phyloP scores from a whole-genome alignment of 177 flowering plant genomes.

The Vitis hybrid region DNA sequence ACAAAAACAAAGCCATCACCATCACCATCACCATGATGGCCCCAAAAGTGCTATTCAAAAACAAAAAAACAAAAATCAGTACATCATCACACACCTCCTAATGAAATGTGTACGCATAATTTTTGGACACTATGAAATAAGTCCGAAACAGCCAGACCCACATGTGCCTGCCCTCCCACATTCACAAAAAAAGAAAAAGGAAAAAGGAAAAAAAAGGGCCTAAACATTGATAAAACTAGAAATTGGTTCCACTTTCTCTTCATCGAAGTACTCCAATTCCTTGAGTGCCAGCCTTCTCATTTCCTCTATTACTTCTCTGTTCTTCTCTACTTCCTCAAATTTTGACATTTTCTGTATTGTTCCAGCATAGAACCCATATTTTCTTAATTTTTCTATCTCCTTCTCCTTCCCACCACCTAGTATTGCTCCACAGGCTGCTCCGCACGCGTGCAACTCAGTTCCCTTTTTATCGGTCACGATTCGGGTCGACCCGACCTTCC shows the following conservation, averaged over 20 bases:
- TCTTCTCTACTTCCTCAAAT: slow-evolving; percentile 12
- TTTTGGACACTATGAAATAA: too few relatives aligned
- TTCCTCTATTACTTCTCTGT: slow-evolving; percentile 16
- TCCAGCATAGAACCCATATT: slow-evolving; percentile 46
- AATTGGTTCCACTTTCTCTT: slow-evolving; percentile 21
- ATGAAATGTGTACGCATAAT: too few relatives aligned
- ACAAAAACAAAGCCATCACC: too few relatives aligned
- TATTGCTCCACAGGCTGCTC: slow-evolving; percentile 66
- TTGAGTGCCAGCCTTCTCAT: slow-evolving; percentile 33
- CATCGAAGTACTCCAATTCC: slow-evolving; percentile 34
- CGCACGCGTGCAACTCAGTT: slow-evolving; percentile 49
- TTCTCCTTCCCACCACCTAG: slow-evolving; percentile 60
- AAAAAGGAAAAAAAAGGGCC: too few relatives aligned
- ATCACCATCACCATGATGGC: too few relatives aligned
- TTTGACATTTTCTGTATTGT: slow-evolving; percentile 29
- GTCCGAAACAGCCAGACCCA: too few relatives aligned
- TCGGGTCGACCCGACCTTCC: slow-evolving; percentile 10
- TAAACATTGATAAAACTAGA: slow-evolving; percentile 7
- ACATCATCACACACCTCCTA: too few relatives aligned
- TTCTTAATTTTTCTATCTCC: slow-evolving; percentile 51
- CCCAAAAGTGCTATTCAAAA: too few relatives aligned
- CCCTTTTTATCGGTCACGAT: slow-evolving; percentile 34
- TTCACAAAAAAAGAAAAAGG: too few relatives aligned
- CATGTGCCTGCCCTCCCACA: too few relatives aligned
- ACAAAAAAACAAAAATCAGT: too few relatives aligned